A percentile compares a stretch with the other conserved stretches of the same genome.
Conservation (phyloP, 192 early-diverging fungal species). For the Polychytrium aggregatum region DNA sequence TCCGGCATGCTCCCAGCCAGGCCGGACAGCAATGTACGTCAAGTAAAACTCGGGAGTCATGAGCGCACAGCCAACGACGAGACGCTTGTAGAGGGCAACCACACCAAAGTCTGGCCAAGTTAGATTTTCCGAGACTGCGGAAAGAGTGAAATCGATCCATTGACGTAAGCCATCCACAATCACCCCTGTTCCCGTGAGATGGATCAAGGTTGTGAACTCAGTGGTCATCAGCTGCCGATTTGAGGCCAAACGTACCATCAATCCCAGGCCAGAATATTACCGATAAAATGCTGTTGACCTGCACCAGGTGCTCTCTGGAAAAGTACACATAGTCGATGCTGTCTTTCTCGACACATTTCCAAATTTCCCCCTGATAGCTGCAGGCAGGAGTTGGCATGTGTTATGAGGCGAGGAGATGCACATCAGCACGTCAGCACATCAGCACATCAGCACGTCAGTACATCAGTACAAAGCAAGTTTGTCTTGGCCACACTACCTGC, state of each 20-base stretch:
- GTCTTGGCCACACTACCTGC: not conserved
- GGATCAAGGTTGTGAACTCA: too few species aligned
- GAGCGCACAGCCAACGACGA: constrained; percentile 81
- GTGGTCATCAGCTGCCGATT: constrained; percentile 2
- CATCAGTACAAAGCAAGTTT: not conserved
- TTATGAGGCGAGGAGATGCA: not conserved
- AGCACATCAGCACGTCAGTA: not conserved
- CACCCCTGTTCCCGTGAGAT: too few species aligned
- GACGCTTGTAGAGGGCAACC: constrained; percentile 65
- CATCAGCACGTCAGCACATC: too few species aligned
- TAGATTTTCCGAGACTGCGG: constrained; percentile 68
- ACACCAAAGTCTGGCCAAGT: constrained; percentile 74
- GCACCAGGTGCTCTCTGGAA: constrained; percentile 48
- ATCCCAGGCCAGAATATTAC: constrained; percentile 82
- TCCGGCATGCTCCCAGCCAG: constrained; percentile 76
- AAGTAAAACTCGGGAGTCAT: constrained; percentile 87
- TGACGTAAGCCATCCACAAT: too few species aligned
- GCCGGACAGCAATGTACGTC: constrained; percentile 72
- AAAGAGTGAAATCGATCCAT: not conserved
- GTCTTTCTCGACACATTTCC: too few species aligned
- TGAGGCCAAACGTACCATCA: constrained; percentile 39
- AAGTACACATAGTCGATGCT: constrained; percentile 78
- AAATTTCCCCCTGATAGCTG: not conserved
- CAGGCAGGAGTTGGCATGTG: not conserved
- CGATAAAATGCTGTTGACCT: constrained; percentile 66